Evolutionary conservation across 164 flowering plant species (phyloP).

Genomic region (Dillenia suffruticosa): DNA sequence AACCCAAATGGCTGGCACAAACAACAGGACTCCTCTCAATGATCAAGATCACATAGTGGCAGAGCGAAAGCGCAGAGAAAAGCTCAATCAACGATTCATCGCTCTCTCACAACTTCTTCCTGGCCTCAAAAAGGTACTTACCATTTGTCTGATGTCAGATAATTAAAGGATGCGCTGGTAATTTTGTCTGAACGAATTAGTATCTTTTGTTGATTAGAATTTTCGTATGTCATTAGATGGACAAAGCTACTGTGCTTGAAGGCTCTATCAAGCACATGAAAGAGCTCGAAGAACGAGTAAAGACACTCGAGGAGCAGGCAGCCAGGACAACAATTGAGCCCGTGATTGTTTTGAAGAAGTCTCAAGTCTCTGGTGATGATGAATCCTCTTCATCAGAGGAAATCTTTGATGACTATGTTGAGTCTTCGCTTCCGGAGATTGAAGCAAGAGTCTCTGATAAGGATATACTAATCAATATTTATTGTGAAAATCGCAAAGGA

Average conservation of each 20-base stretch:
- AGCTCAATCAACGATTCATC: slow-evolving; percentile 48
- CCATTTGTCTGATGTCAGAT: neutral
- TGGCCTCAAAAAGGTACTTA: slow-evolving; percentile 49
- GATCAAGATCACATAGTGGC: slow-evolving; percentile 47
- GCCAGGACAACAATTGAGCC: slow-evolving; percentile 19
- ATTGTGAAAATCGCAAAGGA: slow-evolving; percentile 36
- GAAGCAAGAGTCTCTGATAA: slow-evolving; percentile 41
- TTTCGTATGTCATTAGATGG: slow-evolving; percentile 17
- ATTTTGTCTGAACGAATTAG: too few species aligned
- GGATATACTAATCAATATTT: slow-evolving; percentile 37
- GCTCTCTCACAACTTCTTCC: slow-evolving; percentile 51
- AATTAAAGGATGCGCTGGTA: too few species aligned
- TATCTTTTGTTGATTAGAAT: too few species aligned
- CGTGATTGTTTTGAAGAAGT: slow-evolving; percentile 16
- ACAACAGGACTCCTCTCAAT: too few species aligned
- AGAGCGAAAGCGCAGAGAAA: slow-evolving; percentile 55
- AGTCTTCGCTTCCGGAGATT: slow-evolving; percentile 38
- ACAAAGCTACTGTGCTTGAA: slow-evolving; percentile 39
- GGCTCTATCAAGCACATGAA: slow-evolving; percentile 36
- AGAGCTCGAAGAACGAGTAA: slow-evolving; percentile 33
- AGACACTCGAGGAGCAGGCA: slow-evolving; percentile 27
- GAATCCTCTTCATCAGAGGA: slow-evolving; percentile 26
- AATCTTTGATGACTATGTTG: slow-evolving; percentile 5
- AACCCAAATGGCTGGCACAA: too few species aligned
- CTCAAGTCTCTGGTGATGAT: slow-evolving; percentile 15